Evolutionary conservation across 1,139 yeast genomes (phyloP).

Genomic region (Debaryomyces subglobosus): DNA sequence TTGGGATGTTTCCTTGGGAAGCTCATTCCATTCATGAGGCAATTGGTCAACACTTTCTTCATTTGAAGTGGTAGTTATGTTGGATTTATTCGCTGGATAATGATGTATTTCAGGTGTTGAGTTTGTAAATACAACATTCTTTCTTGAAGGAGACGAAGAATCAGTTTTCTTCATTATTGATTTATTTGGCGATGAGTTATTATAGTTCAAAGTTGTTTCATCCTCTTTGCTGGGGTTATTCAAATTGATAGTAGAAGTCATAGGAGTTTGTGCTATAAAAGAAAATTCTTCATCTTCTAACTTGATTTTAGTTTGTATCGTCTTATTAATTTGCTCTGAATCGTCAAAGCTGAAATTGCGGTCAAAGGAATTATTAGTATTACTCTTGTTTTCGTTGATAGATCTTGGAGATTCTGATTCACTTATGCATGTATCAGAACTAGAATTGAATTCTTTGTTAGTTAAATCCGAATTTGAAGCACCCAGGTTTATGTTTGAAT

Average conservation of each 20-base stretch:
- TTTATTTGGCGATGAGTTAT: conserved; percentile 37
- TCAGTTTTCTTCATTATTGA: conserved; percentile 44
- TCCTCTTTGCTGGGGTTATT: conserved; percentile 12
- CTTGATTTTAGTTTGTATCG: conserved; percentile 17
- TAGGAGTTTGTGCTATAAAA: conserved; percentile 33
- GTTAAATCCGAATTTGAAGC: neutral
- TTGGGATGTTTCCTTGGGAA: conserved; percentile 14
- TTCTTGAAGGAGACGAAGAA: conserved; percentile 35
- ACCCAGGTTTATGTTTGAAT: conserved; percentile 4
- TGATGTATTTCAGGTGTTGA: conserved; percentile 41
- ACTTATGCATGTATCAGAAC: conserved; percentile 48
- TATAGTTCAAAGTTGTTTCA: conserved; percentile 8
- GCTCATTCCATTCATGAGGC: conserved; percentile 32
- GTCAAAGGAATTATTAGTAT: conserved; percentile 22
- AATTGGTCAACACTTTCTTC: conserved; percentile 4
- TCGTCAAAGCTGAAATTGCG: conserved; percentile 33
- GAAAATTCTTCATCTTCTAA: conserved; percentile 32
- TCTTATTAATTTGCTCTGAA: conserved; percentile 19
- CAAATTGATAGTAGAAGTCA: conserved; percentile 28
- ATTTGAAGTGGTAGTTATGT: conserved; percentile 12
- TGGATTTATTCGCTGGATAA: conserved; percentile 23
- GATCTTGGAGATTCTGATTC: conserved; percentile 24
- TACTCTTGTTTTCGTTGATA: conserved; percentile 8
- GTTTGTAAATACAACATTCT: conserved; percentile 41
- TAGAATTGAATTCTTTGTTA: conserved; percentile 38